Base-by-base conservation (phyloP, 2,329 filamentous ascomycete genomes). In the Xylaria sp. region DNA sequence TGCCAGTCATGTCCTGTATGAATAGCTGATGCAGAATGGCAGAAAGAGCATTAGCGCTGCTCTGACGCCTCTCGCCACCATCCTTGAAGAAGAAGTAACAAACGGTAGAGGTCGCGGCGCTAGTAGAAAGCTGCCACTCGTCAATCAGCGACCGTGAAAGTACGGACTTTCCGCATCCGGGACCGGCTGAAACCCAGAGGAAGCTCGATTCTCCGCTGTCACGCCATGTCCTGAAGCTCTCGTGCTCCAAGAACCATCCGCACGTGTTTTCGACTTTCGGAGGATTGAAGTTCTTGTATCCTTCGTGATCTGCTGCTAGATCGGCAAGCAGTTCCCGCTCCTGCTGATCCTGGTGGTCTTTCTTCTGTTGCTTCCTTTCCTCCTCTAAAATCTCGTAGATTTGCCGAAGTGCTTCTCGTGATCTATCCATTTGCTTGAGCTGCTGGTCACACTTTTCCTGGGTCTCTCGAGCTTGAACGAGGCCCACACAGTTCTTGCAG, bases 81-180 rank as follows among this genome's bases (percentile, higher is more conserved):
- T 61, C 57, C 27, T 61, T 65, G 36, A 65, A 65, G 25, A 65
- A 65, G 42, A 56, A 65, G 36, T 65, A 51, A 31, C 63, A 65
- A 25, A 57, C 29, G 3, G 13, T n/a, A 15, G 54, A 58, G 3
- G 57, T 65, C n/a, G 42, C 20, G 13, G 22, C 6, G 15, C 27
- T 56, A 11, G 50, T 61, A 33, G 56, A 56, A 6, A 61, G 39
- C 39, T 36, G 50, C 39, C n/a, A 5, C 25, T 61, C 57, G 22
- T 65, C 63, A 17, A 65, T 57, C 33, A 65, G 27, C 6, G 39
- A 42, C 7, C 51, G 39, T 17, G 63, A 36, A 4, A 65, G 51
- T 2, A 65, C 63, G 1, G 63, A 65, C 15, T 61, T 65, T 29
- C 63, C 63, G 44, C 63, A 57, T 22, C 63, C 63, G n/a, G 63